Percentiles rank a stretch among this genome's conserved stretches.
Conservation (phyloP, 192 early-diverging fungal genomes). For the Coemansia sp. region DNA sequence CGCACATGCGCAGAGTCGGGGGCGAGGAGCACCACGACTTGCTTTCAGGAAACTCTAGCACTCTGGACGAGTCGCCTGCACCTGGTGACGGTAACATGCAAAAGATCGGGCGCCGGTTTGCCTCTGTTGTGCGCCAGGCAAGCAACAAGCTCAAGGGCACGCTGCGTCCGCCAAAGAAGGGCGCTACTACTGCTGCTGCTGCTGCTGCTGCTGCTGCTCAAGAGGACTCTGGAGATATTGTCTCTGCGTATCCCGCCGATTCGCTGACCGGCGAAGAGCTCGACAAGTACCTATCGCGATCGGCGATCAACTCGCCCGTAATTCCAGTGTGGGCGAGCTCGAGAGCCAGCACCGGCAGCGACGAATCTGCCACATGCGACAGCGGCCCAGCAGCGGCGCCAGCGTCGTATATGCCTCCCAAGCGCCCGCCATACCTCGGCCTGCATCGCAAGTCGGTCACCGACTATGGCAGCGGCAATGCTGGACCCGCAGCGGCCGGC, state of each 20-base stretch:
- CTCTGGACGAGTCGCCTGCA: neutral
- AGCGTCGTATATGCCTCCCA: constrained; percentile 21
- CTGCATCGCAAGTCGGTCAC: constrained; percentile 20
- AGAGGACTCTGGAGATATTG: constrained; percentile 22
- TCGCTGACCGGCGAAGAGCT: constrained; percentile 20
- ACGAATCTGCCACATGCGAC: neutral
- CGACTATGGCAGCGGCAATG: neutral
- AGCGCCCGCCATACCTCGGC: constrained; percentile 30
- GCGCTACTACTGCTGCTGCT: neutral
- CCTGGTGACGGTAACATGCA: neutral
- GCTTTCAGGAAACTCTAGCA: constrained; percentile 1
- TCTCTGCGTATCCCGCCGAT: constrained; percentile 41
- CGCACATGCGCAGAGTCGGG: neutral
- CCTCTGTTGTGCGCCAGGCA: constrained; percentile 25
- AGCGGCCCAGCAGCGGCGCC: neutral
- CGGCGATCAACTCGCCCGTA: constrained; percentile 27
- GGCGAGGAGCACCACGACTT: neutral
- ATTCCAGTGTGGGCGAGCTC: constrained; percentile 1
- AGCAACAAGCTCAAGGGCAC: constrained; percentile 10
- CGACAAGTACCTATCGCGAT: constrained; percentile 31
- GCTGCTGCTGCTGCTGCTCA: too few species aligned
- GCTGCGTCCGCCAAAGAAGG: neutral
- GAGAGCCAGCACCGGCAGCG: constrained; percentile 1
- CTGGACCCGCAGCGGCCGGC: too few species aligned
- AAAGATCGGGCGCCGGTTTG: constrained; percentile 18